These are phyloP conservation scores for Fusarium globosum DNA, from an alignment of 2,329 filamentous ascomycete species.

Conservation along the genomic window DNA sequence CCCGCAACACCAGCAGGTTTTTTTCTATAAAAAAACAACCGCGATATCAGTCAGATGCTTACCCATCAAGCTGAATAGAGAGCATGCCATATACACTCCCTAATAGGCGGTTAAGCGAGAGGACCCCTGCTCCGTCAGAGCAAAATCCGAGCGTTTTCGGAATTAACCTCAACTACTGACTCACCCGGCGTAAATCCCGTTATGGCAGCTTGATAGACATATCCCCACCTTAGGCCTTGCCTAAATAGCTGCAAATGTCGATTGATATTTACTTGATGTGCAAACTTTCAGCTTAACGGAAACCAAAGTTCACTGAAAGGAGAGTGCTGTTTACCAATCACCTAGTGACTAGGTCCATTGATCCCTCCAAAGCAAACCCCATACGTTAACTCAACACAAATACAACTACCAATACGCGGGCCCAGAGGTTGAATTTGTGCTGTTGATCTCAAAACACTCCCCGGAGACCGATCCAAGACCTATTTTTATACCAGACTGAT, in stretches of 20 bases:
- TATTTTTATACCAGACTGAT: background rate
- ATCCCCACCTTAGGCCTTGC: background rate
- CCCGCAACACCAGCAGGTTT: background rate
- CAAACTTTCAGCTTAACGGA: background rate
- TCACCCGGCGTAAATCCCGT: slow-evolving; percentile 34
- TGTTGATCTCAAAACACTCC: background rate
- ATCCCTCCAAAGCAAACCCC: background rate
- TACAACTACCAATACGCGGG: background rate
- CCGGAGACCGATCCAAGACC: background rate
- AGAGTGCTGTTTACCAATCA: background rate
- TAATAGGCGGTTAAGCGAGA: background rate
- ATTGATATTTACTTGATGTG: background rate
- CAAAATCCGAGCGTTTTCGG: slow-evolving; percentile 1
- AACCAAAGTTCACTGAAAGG: background rate
- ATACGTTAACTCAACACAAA: background rate
- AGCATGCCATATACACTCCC: background rate
- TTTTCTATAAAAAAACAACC: background rate
- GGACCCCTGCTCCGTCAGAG: background rate
- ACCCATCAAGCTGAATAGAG: background rate
- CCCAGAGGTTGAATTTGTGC: background rate
- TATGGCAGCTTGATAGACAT: slow-evolving; percentile 19
- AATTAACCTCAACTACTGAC: slow-evolving; percentile 24
- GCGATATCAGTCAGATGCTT: background rate
- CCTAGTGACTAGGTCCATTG: background rate
- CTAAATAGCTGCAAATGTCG: background rate